phyloP scores from a whole-genome alignment of 2,329 filamentous ascomycete species.

The Aureobasidium sp. region DNA sequence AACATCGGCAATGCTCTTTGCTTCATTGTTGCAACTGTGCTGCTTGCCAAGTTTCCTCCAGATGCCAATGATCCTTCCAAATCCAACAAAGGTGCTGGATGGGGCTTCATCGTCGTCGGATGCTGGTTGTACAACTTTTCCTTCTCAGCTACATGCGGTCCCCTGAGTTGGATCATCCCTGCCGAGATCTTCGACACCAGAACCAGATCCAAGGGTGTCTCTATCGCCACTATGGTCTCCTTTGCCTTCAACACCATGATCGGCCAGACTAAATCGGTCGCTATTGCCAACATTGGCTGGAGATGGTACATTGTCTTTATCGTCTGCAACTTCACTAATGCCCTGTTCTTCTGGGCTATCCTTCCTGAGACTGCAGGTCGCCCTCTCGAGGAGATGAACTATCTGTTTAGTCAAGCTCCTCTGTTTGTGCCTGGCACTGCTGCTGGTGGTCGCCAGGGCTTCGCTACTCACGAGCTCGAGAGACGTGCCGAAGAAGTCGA shows the following conservation, averaged over 20 bases:
- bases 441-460: conserved; percentile 40
- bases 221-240: conserved; percentile 59
- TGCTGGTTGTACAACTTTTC: conserved; percentile 78
- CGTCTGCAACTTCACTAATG: conserved; percentile 61
- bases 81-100: conserved; percentile 46
- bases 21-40: conserved; percentile 58
- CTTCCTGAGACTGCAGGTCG: conserved; percentile 58
- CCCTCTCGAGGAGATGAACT: conserved; percentile 50
- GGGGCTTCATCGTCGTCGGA: conserved; percentile 66
- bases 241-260: conserved; percentile 75
- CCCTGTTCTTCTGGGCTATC: conserved; percentile 58
- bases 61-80: conserved; percentile 29
- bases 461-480: conserved; percentile 50
- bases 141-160: conserved; percentile 63
- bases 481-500: conserved; percentile 49
- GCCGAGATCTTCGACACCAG: conserved; percentile 70
- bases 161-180: conserved; percentile 52
- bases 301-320: conserved; percentile 56
- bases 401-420: conserved; percentile 54
- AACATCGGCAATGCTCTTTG: conserved; percentile 63
- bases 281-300: conserved; percentile 47
- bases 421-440: conserved; percentile 51
- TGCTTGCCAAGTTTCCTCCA: conserved; percentile 55
- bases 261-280: conserved; percentile 57
- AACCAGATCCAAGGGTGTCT: conserved; percentile 66